Percentiles rank a stretch among this genome's conserved stretches.
Conservation (phyloP, 139 green algal species). For the Micractinium conductrix region DNA sequence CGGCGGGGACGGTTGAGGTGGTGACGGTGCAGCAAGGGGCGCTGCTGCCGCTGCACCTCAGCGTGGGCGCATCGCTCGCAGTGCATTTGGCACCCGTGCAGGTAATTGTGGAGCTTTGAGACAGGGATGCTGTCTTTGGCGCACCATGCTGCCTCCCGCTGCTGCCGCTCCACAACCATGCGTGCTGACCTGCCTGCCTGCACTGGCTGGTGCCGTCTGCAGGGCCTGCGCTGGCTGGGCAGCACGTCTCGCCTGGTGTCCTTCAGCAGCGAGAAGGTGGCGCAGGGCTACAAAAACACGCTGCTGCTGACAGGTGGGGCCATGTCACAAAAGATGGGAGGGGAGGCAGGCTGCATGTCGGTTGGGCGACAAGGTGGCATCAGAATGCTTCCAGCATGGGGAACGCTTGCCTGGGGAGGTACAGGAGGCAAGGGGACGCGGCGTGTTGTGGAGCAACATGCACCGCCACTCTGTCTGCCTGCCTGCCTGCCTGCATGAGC, state of each 20-base stretch:
- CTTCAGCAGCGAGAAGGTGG: constrained; percentile 63
- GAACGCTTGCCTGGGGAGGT: too few species aligned
- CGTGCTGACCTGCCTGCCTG: neutral
- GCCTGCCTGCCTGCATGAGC: too few species aligned
- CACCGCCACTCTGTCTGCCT: too few species aligned
- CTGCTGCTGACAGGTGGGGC: constrained; percentile 69
- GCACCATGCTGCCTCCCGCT: too few species aligned
- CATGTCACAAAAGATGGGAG: too few species aligned
- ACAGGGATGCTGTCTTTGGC: neutral
- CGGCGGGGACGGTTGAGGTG: constrained; percentile 61
- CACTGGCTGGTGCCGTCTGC: neutral
- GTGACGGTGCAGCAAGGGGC: constrained; percentile 55
- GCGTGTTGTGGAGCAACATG: too few species aligned
- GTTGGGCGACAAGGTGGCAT: too few species aligned
- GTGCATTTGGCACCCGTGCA: constrained; percentile 20
- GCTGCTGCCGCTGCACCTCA: constrained; percentile 48
- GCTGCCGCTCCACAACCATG: neutral
- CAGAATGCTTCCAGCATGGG: too few species aligned
- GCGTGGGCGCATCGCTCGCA: constrained; percentile 43
- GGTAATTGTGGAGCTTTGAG: neutral
- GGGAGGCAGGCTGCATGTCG: too few species aligned
- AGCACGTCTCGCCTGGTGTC: constrained; percentile 61
- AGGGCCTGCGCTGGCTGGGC: constrained; percentile 80
- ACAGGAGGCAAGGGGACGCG: too few species aligned
- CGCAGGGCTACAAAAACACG: constrained; percentile 61